phyloP scores from a whole-genome alignment of 2,329 filamentous ascomycete species.

The Diaporthe ampelina region DNA sequence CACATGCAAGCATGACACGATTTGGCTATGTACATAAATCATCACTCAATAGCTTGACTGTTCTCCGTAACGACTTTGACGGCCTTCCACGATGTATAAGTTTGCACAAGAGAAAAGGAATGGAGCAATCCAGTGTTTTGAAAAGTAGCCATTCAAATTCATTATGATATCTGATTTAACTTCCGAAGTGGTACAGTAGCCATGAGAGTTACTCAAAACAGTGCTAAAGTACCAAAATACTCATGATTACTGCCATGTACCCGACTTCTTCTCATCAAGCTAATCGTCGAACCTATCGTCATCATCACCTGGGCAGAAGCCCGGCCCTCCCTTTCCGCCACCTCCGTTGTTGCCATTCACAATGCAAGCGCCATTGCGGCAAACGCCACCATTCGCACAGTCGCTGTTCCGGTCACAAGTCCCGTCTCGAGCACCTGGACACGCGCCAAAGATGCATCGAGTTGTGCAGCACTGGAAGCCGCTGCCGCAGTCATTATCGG shows the following conservation, averaged over 20 bases:
- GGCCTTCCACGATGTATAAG: not conserved
- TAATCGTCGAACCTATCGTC: too few relatives aligned
- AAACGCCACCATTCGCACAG: constrained; percentile 4
- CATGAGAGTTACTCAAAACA: not conserved
- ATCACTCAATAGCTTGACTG: too few relatives aligned
- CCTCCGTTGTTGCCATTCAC: constrained; percentile 2
- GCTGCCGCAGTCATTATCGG: constrained; percentile 1
- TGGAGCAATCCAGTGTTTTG: too few relatives aligned
- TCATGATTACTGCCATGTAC: not conserved
- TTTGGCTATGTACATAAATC: too few relatives aligned
- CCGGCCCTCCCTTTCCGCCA: not conserved
- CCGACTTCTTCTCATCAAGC: too few relatives aligned
- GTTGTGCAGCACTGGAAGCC: constrained; percentile 12
- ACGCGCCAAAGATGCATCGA: constrained; percentile 1
- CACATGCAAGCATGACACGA: too few relatives aligned
- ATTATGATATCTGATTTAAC: not conserved
- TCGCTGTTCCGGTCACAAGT: constrained; percentile 4
- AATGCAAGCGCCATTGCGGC: constrained; percentile 10
- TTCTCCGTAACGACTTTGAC: not conserved
- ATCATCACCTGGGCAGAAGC: not conserved
- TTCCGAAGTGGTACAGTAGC: too few relatives aligned
- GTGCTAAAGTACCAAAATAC: not conserved
- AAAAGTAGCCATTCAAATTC: too few relatives aligned
- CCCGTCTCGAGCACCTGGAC: not conserved
- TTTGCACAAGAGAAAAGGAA: too few relatives aligned